A percentile compares a stretch with the other conserved stretches of the same genome.
These are phyloP conservation scores for Saccharum spontaneum DNA, from an alignment of 176 grass and related monocot genomes.

Conservation along the genomic window DNA sequence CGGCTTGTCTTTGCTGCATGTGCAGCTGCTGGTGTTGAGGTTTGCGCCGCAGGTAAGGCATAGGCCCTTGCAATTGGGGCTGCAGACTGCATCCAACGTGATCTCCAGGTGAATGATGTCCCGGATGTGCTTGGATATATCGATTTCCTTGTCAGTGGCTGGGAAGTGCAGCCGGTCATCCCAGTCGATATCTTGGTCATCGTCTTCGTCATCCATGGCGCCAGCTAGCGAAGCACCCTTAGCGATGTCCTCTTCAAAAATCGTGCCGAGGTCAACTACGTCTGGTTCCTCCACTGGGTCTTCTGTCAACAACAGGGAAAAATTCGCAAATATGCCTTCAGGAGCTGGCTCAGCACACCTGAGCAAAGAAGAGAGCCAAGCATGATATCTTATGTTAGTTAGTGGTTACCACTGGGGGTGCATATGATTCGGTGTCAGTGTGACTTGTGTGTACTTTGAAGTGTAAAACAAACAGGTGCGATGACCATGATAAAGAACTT, in stretches of 20 bases:
- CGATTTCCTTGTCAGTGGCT: slow-evolving; percentile 55
- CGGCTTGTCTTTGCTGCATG: slow-evolving; percentile 28
- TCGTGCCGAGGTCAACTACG: slow-evolving; percentile 39
- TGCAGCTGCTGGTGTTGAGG: slow-evolving; percentile 60
- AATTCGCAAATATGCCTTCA: slow-evolving; percentile 68
- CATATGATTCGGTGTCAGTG: background rate
- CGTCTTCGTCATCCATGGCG: slow-evolving; percentile 26
- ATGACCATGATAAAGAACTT: background rate
- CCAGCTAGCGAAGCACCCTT: slow-evolving; percentile 15
- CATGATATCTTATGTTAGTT: background rate
- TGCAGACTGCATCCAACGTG: slow-evolving; percentile 65
- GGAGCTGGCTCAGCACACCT: slow-evolving; percentile 71
- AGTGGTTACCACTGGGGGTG: background rate
- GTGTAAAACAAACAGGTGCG: background rate
- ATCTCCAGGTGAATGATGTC: slow-evolving; percentile 78
- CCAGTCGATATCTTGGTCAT: slow-evolving; percentile 65
- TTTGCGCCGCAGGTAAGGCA: slow-evolving; percentile 64
- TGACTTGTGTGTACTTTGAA: background rate
- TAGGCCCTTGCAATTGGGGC: slow-evolving; percentile 62
- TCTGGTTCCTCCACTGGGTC: slow-evolving; percentile 67
- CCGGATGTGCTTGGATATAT: slow-evolving; percentile 79
- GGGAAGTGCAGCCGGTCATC: slow-evolving; percentile 85
- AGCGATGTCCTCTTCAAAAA: slow-evolving; percentile 42
- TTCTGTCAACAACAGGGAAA: slow-evolving; percentile 67
- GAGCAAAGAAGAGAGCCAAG: slow-evolving; percentile 16